Evolutionary conservation across 305 asterid genomes (phyloP).

Genomic region (Fraxinus albicans): DNA sequence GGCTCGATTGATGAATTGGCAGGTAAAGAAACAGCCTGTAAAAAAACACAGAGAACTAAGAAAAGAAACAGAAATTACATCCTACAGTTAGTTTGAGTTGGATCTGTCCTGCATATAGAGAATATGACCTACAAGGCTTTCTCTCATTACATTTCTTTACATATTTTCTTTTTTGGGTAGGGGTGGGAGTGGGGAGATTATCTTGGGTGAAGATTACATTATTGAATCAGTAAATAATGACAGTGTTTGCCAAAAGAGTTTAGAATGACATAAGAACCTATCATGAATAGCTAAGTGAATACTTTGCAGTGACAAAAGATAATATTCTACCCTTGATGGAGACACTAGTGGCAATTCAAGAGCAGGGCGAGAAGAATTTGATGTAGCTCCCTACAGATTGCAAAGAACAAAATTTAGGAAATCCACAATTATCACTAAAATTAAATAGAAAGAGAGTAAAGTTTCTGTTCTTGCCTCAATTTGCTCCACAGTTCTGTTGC

Average conservation of each 20-base stretch:
- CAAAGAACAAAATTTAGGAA: conserved; percentile 15
- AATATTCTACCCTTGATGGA: conserved; percentile 64
- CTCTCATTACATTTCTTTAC: neutral
- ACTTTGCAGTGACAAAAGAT: neutral
- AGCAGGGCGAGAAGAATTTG: conserved; percentile 55
- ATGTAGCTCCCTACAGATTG: conserved; percentile 50
- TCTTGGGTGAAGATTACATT: neutral
- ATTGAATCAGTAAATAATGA: neutral
- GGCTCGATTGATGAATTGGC: conserved; percentile 38
- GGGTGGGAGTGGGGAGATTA: neutral
- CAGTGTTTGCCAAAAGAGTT: neutral
- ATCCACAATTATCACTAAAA: neutral
- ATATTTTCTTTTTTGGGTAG: neutral
- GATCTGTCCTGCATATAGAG: neutral
- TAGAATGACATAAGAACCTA: neutral
- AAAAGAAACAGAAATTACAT: neutral
- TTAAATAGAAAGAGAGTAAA: conserved; percentile 1
- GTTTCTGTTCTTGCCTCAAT: conserved; percentile 58
- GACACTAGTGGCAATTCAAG: conserved; percentile 54
- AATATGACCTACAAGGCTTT: neutral
- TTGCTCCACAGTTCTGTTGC: conserved; percentile 37
- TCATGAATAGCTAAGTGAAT: conserved; percentile 14
- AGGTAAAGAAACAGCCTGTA: conserved; percentile 61
- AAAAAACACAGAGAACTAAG: conserved; percentile 1
- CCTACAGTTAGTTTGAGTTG: neutral